Conservation (phyloP, 257 asterid species). For the Gynochthodes officinalis region DNA sequence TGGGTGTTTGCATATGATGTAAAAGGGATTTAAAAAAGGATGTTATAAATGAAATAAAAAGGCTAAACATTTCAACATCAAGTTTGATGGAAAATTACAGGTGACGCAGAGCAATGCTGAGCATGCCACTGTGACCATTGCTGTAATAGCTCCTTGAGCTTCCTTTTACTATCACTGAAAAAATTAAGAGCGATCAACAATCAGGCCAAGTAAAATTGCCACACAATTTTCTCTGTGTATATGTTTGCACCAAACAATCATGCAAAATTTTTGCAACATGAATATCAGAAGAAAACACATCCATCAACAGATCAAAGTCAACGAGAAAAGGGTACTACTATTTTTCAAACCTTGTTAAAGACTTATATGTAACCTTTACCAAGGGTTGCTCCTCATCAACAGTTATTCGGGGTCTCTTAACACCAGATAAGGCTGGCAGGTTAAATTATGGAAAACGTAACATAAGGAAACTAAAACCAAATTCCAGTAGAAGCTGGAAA, state of each 20-base stretch:
- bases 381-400: slow-evolving; percentile 70
- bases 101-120: slow-evolving; percentile 50
- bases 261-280: neutral
- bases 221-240: neutral
- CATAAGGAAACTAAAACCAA: slow-evolving; percentile 21
- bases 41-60: neutral
- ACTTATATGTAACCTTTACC: slow-evolving; percentile 65
- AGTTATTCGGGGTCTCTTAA: slow-evolving; percentile 70
- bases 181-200: slow-evolving; percentile 11
- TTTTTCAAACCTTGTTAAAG: slow-evolving; percentile 61
- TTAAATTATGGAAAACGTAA: slow-evolving; percentile 39
- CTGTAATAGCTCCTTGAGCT: slow-evolving; percentile 80
- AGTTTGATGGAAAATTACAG: slow-evolving; percentile 36
- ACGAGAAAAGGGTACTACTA: neutral
- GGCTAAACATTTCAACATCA: neutral
- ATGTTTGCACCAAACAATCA: neutral
- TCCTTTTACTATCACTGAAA: slow-evolving; percentile 81
- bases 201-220: slow-evolving; percentile 6
- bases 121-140: slow-evolving; percentile 95
- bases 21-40: neutral
- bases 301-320: neutral
- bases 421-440: slow-evolving; percentile 60
- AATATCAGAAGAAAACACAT: neutral
- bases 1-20: neutral
- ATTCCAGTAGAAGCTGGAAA: slow-evolving; percentile 14